These are phyloP conservation scores for Eutrema yunnanense DNA, from an alignment of 345 rosid genomes.

Conservation along the genomic window DNA sequence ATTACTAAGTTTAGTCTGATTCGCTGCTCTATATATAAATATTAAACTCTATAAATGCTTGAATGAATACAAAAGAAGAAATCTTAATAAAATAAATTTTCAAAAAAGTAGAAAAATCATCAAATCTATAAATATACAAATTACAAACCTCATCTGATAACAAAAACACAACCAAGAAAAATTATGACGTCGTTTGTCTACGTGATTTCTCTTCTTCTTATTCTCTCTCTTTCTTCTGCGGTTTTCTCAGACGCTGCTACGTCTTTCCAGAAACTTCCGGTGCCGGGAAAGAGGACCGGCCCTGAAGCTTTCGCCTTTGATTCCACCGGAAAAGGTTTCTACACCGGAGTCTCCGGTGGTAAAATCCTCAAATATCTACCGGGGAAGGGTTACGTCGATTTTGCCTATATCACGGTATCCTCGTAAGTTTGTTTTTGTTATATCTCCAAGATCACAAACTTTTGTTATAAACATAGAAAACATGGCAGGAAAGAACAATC, in stretches of 20 bases:
- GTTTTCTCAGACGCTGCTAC: background rate
- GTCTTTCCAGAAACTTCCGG: conserved; percentile 16
- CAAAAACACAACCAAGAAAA: conserved; percentile 1
- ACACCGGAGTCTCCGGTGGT: conserved; percentile 41
- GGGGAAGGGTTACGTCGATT: conserved; percentile 16
- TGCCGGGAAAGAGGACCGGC: conserved; percentile 22
- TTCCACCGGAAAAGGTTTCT: conserved; percentile 29
- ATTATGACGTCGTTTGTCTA: conserved; percentile 15
- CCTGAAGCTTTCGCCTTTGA: conserved; percentile 32
- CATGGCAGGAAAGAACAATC: background rate
- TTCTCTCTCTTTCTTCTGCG: conserved; percentile 17
- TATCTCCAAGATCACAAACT: background rate
- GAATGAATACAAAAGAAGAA: background rate
- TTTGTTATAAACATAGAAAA: background rate
- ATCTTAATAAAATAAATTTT: background rate
- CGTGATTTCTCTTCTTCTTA: conserved; percentile 1
- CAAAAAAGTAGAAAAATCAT: background rate
- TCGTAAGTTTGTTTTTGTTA: conserved; percentile 8
- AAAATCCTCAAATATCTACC: conserved; percentile 32
- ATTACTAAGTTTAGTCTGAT: background rate
- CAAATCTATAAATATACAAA: conserved; percentile 7
- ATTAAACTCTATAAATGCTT: background rate
- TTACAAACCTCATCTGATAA: background rate
- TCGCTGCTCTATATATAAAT: background rate
- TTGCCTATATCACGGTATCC: conserved; percentile 7